Evolutionary conservation across 2,329 filamentous ascomycete species (phyloP).

Genomic region (Diaporthe nobilis): DNA sequence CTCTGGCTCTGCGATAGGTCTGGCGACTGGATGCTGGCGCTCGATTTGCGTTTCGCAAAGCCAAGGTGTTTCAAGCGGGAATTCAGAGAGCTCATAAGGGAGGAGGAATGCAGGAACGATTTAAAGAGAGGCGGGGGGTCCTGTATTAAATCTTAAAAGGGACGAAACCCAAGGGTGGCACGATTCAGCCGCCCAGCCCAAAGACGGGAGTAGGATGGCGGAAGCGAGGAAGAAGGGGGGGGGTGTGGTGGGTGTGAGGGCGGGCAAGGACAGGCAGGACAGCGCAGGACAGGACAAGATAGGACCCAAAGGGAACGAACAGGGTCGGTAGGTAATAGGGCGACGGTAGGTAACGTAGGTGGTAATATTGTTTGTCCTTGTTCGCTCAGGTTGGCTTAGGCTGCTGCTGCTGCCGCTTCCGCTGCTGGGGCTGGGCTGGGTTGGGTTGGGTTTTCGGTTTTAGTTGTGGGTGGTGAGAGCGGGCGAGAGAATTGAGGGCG

Average conservation of each 20-base stretch:
- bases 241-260: not conserved
- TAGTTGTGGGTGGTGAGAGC: constrained; percentile 8
- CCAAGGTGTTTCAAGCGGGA: constrained; percentile 84
- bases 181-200: constrained; percentile 38
- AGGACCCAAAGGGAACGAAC: constrained; percentile 30
- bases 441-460: not conserved
- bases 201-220: constrained; percentile 29
- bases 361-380: constrained; percentile 13
- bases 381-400: constrained; percentile 6
- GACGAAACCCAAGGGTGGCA: constrained; percentile 38
- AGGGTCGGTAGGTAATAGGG: not conserved
- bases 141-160: constrained; percentile 36
- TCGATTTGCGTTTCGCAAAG: constrained; percentile 85
- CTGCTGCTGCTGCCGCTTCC: constrained; percentile 16
- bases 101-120: constrained; percentile 53
- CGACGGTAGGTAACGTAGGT: not conserved
- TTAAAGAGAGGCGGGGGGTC: constrained; percentile 46
- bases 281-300: not conserved
- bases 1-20: constrained; percentile 60
- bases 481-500: constrained; percentile 20
- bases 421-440: constrained; percentile 7
- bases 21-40: constrained; percentile 69
- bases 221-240: constrained; percentile 18
- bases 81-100: constrained; percentile 84
- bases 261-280: constrained; percentile 31